Percentiles rank a stretch among this genome's conserved stretches.
These are phyloP conservation scores for Mantamonas sphyraenae DNA, from an alignment of 78 protist species.

Conservation along the genomic window DNA sequence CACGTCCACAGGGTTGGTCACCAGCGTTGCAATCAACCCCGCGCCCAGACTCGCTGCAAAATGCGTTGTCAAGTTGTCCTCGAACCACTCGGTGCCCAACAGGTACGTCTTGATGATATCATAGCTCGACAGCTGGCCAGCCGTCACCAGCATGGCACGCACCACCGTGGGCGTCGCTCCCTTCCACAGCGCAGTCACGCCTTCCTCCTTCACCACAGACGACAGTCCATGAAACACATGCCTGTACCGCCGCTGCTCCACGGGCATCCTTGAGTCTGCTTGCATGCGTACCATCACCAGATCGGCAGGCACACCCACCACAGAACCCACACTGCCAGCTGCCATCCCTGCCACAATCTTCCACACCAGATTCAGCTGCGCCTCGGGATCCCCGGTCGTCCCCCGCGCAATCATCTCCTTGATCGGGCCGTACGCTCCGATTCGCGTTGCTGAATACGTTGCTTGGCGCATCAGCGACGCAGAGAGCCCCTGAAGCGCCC, in stretches of 20 bases:
- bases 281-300: constrained; percentile 35
- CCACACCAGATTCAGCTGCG: constrained; percentile 10
- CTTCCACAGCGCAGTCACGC: background rate
- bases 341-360: too few relatives aligned
- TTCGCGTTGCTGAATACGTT: constrained; percentile 22
- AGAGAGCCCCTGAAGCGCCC: constrained; percentile 6
- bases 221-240: background rate
- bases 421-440: constrained; percentile 27
- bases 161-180: background rate
- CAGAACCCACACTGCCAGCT: constrained; percentile 29
- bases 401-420: background rate
- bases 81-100: background rate
- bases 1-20: constrained; percentile 29
- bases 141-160: constrained; percentile 3
- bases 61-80: background rate
- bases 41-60: background rate
- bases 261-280: background rate
- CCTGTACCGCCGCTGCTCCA: background rate
- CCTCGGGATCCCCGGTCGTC: constrained; percentile 4
- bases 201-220: background rate
- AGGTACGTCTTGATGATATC: background rate
- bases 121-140: constrained; percentile 2
- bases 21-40: constrained; percentile 10
- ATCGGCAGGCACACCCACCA: constrained; percentile 22
- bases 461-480: constrained; percentile 21